Percentiles rank a stretch among this genome's conserved stretches.
Evolutionary conservation across 257 asterid species (phyloP).

Genomic region (Knoxia roxburghii): DNA sequence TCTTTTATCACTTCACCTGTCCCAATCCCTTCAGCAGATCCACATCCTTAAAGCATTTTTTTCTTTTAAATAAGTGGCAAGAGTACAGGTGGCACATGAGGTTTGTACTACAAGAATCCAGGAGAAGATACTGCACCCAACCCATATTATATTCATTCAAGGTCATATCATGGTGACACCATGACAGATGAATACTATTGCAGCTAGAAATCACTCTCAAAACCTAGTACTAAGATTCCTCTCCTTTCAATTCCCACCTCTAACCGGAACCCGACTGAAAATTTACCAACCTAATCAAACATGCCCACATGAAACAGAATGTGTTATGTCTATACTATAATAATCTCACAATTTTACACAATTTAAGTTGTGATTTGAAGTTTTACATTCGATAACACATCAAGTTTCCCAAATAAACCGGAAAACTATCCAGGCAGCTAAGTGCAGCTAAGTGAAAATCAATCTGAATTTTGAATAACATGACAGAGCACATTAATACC

Average conservation of each 20-base stretch:
- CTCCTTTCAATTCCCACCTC: slow-evolving; percentile 8
- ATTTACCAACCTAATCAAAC: not conserved
- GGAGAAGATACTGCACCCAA: not conserved
- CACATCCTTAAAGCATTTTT: slow-evolving; percentile 2
- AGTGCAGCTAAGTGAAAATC: not conserved
- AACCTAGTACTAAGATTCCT: not conserved
- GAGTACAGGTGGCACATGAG: slow-evolving; percentile 6
- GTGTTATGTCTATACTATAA: not conserved
- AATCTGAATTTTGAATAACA: not conserved
- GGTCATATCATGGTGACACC: not conserved
- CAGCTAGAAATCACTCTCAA: not conserved
- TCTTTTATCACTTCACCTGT: not conserved
- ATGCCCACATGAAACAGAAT: not conserved
- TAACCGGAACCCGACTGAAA: not conserved
- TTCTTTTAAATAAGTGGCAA: slow-evolving; percentile 8
- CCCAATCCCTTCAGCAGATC: slow-evolving; percentile 8
- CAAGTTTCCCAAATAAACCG: not conserved
- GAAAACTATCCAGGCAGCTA: not conserved
- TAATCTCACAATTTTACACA: not conserved
- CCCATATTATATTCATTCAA: slow-evolving; percentile 2
- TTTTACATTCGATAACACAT: not conserved
- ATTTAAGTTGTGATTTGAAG: not conserved
- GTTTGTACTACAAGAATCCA: not conserved
- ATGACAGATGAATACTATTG: not conserved
- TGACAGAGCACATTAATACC: not conserved